Percentiles rank a stretch among this genome's conserved stretches.
phyloP scores from a whole-genome alignment of 2,329 filamentous ascomycete species.

The Sporothrix luriei region DNA sequence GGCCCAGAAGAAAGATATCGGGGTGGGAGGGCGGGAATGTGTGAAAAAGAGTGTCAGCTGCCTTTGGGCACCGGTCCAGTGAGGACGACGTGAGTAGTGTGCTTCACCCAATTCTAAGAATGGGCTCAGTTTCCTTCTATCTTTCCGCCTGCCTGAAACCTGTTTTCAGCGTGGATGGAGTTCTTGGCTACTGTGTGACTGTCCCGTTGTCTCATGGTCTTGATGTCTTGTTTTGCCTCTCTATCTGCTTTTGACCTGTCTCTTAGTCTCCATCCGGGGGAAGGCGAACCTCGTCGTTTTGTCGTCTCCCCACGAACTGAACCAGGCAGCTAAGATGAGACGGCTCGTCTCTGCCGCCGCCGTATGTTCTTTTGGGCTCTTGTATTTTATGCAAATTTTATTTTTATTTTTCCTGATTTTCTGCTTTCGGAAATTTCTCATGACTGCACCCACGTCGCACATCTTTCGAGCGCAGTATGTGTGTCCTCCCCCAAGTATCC shows the following conservation, averaged over 20 bases:
- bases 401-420: slow-evolving; percentile 4
- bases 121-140: slow-evolving; percentile 20
- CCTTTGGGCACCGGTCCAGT: not conserved
- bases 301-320: not conserved
- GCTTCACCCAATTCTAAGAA: slow-evolving; percentile 1
- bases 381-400: not conserved
- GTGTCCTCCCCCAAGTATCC: not conserved
- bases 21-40: not conserved
- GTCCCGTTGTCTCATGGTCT: too few relatives aligned
- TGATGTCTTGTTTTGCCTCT: not conserved
- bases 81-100: not conserved
- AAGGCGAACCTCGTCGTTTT: not conserved
- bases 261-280: not conserved
- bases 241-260: not conserved
- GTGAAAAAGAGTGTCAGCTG: not conserved
- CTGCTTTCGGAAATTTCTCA: slow-evolving; percentile 16
- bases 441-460: slow-evolving; percentile 15
- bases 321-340: not conserved
- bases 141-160: slow-evolving; percentile 19
- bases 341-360: not conserved
- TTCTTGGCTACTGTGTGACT: not conserved
- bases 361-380: not conserved
- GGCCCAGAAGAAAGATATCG: not conserved
- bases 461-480: slow-evolving; percentile 9
- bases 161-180: not conserved